Evolutionary conservation across 169 alveolate species (phyloP).

Genomic region (Babesia sp.): DNA sequence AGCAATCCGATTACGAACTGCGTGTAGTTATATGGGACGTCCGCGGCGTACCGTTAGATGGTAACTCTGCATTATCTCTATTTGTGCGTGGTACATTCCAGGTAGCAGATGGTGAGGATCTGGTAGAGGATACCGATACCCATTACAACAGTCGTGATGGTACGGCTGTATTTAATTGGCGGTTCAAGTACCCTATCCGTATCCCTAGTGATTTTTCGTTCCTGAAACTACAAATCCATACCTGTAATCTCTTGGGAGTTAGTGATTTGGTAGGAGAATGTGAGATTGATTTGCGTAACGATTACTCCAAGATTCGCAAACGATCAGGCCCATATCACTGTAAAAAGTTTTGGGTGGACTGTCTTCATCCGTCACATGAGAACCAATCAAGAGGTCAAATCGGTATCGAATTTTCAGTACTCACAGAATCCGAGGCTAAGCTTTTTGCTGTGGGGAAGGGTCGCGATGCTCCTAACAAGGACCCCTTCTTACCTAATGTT

Average conservation of each 20-base stretch:
- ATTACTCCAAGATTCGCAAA: slow-evolving; percentile 80
- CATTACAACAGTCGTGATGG: slow-evolving; percentile 89
- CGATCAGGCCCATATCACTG: slow-evolving; percentile 73
- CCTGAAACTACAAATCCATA: slow-evolving; percentile 81
- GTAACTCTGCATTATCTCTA: slow-evolving; percentile 79
- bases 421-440: slow-evolving; percentile 83
- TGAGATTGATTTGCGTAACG: slow-evolving; percentile 79
- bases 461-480: slow-evolving; percentile 87
- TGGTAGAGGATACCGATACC: slow-evolving; percentile 81
- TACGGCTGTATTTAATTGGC: slow-evolving; percentile 87
- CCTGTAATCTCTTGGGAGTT: slow-evolving; percentile 71
- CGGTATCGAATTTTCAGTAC: slow-evolving; percentile 82
- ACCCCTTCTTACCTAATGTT: slow-evolving; percentile 85
- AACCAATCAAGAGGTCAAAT: slow-evolving; percentile 82
- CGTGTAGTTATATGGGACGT: slow-evolving; percentile 89
- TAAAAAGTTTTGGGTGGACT: slow-evolving; percentile 77
- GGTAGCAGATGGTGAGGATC: slow-evolving; percentile 77
- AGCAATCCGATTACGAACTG: slow-evolving; percentile 84
- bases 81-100: slow-evolving; percentile 83
- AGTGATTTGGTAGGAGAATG: slow-evolving; percentile 85
- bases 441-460: slow-evolving; percentile 88
- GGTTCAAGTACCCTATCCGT: slow-evolving; percentile 81
- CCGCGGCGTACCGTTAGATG: slow-evolving; percentile 81
- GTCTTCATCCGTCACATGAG: slow-evolving; percentile 81
- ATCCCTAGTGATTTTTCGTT: slow-evolving; percentile 86